These are phyloP conservation scores for Daldinia sp. DNA, from an alignment of 2,329 filamentous ascomycete genomes.

Conservation along the genomic window DNA sequence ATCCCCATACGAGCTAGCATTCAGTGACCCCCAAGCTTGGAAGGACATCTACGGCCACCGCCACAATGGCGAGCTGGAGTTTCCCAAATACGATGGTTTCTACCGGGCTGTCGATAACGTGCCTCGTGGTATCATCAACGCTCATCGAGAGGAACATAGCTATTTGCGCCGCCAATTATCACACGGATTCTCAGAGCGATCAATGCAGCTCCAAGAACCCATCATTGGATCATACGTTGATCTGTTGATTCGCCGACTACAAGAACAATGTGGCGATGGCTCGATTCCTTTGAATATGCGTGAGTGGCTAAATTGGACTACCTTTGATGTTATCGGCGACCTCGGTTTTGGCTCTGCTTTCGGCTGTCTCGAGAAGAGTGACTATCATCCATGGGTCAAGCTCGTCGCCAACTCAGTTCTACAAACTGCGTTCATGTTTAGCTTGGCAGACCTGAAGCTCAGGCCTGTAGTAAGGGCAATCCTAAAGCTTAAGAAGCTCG, in stretches of 20 bases:
- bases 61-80: conserved; percentile 40
- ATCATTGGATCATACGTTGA: conserved; percentile 53
- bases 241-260: conserved; percentile 47
- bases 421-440: conserved; percentile 14
- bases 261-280: conserved; percentile 39
- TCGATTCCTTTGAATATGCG: conserved; percentile 39
- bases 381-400: conserved; percentile 42
- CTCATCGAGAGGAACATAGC: conserved; percentile 49
- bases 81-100: conserved; percentile 47
- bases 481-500: conserved; percentile 10
- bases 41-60: conserved; percentile 49
- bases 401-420: conserved; percentile 21
- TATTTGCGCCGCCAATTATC: conserved; percentile 50
- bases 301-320: conserved; percentile 42
- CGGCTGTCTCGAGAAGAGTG: conserved; percentile 37
- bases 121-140: conserved; percentile 50
- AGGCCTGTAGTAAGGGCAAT: background rate
- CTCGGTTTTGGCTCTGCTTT: conserved; percentile 40
- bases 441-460: conserved; percentile 17
- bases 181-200: conserved; percentile 53
- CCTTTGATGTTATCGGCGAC: conserved; percentile 43
- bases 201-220: conserved; percentile 55
- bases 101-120: conserved; percentile 44
- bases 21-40: conserved; percentile 53
- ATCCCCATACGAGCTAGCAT: conserved; percentile 57